phyloP scores from a whole-genome alignment of 306 rosid species.

The Styphnolobium japonicum region DNA sequence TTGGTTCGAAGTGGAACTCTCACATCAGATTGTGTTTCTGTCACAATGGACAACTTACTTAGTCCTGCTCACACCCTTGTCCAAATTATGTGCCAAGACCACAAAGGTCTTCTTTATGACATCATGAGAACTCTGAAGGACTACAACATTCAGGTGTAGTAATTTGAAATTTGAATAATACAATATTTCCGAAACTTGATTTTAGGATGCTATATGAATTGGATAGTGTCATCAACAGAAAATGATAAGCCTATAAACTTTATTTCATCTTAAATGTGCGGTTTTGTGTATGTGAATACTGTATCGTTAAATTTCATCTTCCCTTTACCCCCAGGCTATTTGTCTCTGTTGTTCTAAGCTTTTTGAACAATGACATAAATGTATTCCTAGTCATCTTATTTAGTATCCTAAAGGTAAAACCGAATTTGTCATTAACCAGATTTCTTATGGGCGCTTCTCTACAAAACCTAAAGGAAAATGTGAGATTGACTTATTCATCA shows the following conservation, averaged over 20 bases:
- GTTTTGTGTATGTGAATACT: background rate
- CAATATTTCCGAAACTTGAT: background rate
- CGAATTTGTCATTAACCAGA: slow-evolving; percentile 52
- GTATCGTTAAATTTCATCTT: background rate
- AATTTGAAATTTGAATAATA: background rate
- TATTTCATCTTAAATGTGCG: background rate
- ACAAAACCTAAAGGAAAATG: slow-evolving; percentile 55
- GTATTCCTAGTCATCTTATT: background rate
- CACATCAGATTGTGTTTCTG: slow-evolving; percentile 51
- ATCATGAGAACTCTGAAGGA: slow-evolving; percentile 98
- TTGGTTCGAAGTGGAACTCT: slow-evolving; percentile 38
- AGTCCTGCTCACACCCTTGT: slow-evolving; percentile 95
- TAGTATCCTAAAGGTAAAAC: slow-evolving; percentile 18
- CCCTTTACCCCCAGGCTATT: background rate
- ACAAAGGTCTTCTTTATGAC: slow-evolving; percentile 94
- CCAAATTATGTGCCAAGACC: slow-evolving; percentile 85
- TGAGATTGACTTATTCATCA: slow-evolving; percentile 87
- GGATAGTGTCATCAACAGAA: background rate
- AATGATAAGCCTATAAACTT: background rate
- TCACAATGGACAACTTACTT: slow-evolving; percentile 72
- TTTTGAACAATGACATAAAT: background rate
- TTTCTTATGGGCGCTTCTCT: slow-evolving; percentile 85
- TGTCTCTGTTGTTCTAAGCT: background rate
- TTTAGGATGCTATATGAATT: slow-evolving; percentile 10
- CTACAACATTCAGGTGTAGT: slow-evolving; percentile 71